These are phyloP conservation scores for Puccinia brachypodii DNA, from an alignment of 1,284 basidiomycete genomes.

Conservation along the genomic window DNA sequence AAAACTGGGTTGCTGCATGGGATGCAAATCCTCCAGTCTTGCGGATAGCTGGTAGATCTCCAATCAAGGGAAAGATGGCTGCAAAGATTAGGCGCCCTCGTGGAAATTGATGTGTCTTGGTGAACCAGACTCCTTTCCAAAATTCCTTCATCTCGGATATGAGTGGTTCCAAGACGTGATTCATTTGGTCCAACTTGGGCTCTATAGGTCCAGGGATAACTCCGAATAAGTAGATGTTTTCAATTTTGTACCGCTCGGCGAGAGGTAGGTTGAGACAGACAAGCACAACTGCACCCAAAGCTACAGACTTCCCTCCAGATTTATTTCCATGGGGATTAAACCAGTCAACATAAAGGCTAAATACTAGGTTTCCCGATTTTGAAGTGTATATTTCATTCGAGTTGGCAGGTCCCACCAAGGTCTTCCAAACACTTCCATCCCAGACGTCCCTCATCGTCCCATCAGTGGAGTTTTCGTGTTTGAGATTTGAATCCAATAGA, in stretches of 20 bases:
- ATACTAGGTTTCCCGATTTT: slow-evolving; percentile 25
- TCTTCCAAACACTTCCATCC: slow-evolving; percentile 8
- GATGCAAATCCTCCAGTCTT: neutral
- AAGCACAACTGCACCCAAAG: neutral
- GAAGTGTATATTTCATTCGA: neutral
- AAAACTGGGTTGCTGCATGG: neutral
- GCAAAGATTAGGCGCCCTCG: neutral
- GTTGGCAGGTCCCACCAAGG: neutral
- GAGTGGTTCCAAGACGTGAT: slow-evolving; percentile 16
- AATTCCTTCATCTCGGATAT: neutral
- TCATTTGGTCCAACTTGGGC: slow-evolving; percentile 13
- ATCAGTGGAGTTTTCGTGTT: neutral
- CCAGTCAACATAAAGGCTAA: slow-evolving; percentile 28
- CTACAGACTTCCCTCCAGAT: neutral
- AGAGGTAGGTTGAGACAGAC: slow-evolving; percentile 27
- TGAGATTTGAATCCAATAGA: neutral
- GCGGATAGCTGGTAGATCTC: slow-evolving; percentile 2
- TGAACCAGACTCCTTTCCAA: slow-evolving; percentile 20
- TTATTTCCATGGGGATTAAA: slow-evolving; percentile 35
- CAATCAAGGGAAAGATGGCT: slow-evolving; percentile 24
- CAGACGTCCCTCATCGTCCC: neutral
- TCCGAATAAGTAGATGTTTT: slow-evolving; percentile 20
- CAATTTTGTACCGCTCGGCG: neutral
- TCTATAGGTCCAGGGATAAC: slow-evolving; percentile 24
- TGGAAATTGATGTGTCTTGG: neutral